Base-by-base conservation (phyloP, 2,329 filamentous ascomycete genomes). In the Aspergillus novoparasiticus region DNA sequence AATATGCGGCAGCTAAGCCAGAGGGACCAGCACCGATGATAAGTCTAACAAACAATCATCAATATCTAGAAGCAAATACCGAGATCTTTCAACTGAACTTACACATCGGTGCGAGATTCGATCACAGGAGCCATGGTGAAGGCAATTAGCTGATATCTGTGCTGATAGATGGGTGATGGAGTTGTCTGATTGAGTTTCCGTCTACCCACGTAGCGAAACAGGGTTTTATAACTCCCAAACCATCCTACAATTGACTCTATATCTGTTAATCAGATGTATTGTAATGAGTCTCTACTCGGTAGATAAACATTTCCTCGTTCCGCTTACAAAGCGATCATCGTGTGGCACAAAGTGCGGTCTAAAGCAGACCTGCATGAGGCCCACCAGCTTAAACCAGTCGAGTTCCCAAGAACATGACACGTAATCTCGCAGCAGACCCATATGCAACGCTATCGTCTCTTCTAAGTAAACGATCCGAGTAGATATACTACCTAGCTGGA, bases 21-120 rank as follows among this genome's bases (percentile, higher is more conserved):
- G 80, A 76, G 2, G 84, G 84, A 4, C 84, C 84, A 30, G 83
- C 83, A 6, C 84, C 84, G 19, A 85, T 72, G 57, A 86, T 82
- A 16, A 71, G 58, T 36, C 63, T 64, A 34, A 16, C 14, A 10
- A 9, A 26, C 8, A 36, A 41, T 57, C 14, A 46, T 57, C 14
- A 51, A n/a, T 39, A 46, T 46, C 10, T 4, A 48, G 23, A 36
- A 19, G 9, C 3, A 21, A 41, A 39, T n/a, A 11, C 3, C 10
- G 23, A 19, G 16, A 14, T 6, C 6, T 6, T 41, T 19, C 9
- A 28, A 23, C 16, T 3, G 16, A 21, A 50, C 54, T 61, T 60
- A 62, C 63, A 64, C 63, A 51, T 64, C 60, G 23, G 63, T 64
- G 30, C 51, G 41, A 34, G 63, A 64, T 36, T 64, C 62, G 6